These are phyloP conservation scores for Nemania abortiva DNA, from an alignment of 2,329 filamentous ascomycete species.

Conservation along the genomic window DNA sequence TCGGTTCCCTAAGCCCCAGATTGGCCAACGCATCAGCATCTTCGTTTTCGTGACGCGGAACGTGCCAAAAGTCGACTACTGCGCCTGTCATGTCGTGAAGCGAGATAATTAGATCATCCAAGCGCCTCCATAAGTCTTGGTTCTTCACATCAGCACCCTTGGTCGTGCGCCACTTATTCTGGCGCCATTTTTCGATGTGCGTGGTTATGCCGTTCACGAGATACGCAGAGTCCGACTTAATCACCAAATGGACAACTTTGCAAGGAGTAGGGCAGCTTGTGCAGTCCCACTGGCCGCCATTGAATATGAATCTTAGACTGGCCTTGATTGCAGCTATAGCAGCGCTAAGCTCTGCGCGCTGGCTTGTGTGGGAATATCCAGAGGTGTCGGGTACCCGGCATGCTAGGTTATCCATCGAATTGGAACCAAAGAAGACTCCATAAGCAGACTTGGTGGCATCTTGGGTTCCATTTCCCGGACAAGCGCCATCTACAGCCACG, in stretches of 20 bases:
- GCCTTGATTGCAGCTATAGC: slow-evolving; percentile 23
- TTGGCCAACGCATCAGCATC: slow-evolving; percentile 34
- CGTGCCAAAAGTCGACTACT: slow-evolving; percentile 35
- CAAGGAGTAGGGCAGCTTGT: slow-evolving; percentile 23
- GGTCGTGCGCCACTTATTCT: slow-evolving; percentile 34
- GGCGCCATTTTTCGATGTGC: slow-evolving; percentile 30
- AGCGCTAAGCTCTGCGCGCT: slow-evolving; percentile 31
- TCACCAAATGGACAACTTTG: slow-evolving; percentile 23
- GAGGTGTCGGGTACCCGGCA: slow-evolving; percentile 8
- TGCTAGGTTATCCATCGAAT: slow-evolving; percentile 2
- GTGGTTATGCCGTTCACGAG: slow-evolving; percentile 35
- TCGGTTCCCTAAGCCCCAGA: slow-evolving; percentile 1
- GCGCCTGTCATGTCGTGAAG: slow-evolving; percentile 6
- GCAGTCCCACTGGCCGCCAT: slow-evolving; percentile 31
- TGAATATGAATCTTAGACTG: slow-evolving; percentile 4
- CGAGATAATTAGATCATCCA: background rate
- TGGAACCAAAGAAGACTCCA: slow-evolving; percentile 23
- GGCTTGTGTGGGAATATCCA: slow-evolving; percentile 27
- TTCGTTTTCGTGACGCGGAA: slow-evolving; percentile 28
- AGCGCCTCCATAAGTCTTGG: slow-evolving; percentile 25
- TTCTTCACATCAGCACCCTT: slow-evolving; percentile 31
- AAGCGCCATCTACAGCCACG: slow-evolving; percentile 35
- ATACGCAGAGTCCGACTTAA: slow-evolving; percentile 40
- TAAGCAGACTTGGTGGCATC: slow-evolving; percentile 24
- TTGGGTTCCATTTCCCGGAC: slow-evolving; percentile 29